Conservation (phyloP, 129 eudicot genomes). For the Tagetes erecta region DNA sequence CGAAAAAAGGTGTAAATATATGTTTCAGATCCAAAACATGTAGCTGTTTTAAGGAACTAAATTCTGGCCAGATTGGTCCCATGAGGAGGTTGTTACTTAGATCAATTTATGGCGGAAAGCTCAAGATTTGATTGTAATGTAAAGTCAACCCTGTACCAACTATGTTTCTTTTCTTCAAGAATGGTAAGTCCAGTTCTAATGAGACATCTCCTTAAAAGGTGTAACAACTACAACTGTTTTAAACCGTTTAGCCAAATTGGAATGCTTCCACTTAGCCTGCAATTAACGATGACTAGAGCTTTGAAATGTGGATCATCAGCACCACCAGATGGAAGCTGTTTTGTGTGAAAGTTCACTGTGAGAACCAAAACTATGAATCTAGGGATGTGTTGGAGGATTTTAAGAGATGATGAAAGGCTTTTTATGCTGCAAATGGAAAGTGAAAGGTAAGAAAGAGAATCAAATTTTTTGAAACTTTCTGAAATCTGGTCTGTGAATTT, state of each 20-base stretch:
- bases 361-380: not conserved
- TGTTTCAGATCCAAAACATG: conserved; percentile 46
- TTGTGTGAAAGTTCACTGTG: not conserved
- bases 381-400: not conserved
- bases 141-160: conserved; percentile 21
- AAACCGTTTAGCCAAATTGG: conserved; percentile 30
- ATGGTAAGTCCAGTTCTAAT: conserved; percentile 34
- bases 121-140: conserved; percentile 42
- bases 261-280: conserved; percentile 13
- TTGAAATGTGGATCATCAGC: not conserved
- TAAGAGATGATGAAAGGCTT: conserved; percentile 12
- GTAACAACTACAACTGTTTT: conserved; percentile 45
- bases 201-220: conserved; percentile 42
- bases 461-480: not conserved
- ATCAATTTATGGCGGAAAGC: conserved; percentile 48
- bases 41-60: conserved; percentile 18
- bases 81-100: conserved; percentile 46
- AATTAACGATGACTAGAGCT: not conserved
- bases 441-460: conserved; percentile 9
- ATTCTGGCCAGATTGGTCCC: conserved; percentile 62
- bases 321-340: not conserved
- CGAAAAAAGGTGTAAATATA: no score
- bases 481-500: not conserved
- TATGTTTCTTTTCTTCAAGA: conserved; percentile 36
- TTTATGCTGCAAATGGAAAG: conserved; percentile 8